Percentiles rank a stretch among this genome's conserved stretches.
These are phyloP conservation scores for Ilyonectria sp. DNA, from an alignment of 2,329 filamentous ascomycete genomes.

Conservation along the genomic window DNA sequence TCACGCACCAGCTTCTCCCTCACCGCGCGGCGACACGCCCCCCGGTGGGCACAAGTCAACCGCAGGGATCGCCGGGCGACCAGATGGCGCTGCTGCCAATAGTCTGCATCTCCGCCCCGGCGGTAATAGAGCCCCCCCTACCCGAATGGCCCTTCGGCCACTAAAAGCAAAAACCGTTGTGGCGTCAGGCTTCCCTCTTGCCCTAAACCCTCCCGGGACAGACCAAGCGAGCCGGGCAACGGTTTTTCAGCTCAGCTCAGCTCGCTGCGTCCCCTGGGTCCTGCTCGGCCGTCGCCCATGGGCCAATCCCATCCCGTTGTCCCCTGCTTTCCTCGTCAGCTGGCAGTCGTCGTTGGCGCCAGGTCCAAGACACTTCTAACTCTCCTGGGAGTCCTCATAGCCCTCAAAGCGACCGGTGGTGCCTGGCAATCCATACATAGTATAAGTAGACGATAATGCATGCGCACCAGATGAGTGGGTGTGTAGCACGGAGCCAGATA, in stretches of 20 bases:
- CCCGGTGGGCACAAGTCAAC: slow-evolving; percentile 23
- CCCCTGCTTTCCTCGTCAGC: slow-evolving; percentile 32
- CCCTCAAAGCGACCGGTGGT: not conserved
- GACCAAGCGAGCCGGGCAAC: slow-evolving; percentile 43
- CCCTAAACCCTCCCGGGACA: slow-evolving; percentile 38
- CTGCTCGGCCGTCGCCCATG: slow-evolving; percentile 24
- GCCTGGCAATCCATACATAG: not conserved
- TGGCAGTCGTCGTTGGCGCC: slow-evolving; percentile 9
- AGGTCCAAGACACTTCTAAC: slow-evolving; percentile 16
- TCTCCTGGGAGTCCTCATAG: slow-evolving; percentile 1
- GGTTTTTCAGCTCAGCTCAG: slow-evolving; percentile 49
- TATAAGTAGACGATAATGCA: not conserved
- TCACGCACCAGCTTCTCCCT: slow-evolving; percentile 4
- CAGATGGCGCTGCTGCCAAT: slow-evolving; percentile 46
- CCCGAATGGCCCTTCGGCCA: slow-evolving; percentile 37
- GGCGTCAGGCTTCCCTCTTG: slow-evolving; percentile 40
- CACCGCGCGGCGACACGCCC: slow-evolving; percentile 14
- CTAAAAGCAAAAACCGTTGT: slow-evolving; percentile 50
- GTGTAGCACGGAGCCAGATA: not conserved
- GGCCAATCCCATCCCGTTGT: slow-evolving; percentile 35
- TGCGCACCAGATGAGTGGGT: not conserved
- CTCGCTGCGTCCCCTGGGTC: slow-evolving; percentile 12
- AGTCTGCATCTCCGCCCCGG: slow-evolving; percentile 43
- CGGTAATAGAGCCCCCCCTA: slow-evolving; percentile 41
- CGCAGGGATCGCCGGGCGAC: slow-evolving; percentile 28